These are phyloP conservation scores for Colletotrichum cordylinicola DNA, from an alignment of 2,329 filamentous ascomycete genomes.

Conservation along the genomic window DNA sequence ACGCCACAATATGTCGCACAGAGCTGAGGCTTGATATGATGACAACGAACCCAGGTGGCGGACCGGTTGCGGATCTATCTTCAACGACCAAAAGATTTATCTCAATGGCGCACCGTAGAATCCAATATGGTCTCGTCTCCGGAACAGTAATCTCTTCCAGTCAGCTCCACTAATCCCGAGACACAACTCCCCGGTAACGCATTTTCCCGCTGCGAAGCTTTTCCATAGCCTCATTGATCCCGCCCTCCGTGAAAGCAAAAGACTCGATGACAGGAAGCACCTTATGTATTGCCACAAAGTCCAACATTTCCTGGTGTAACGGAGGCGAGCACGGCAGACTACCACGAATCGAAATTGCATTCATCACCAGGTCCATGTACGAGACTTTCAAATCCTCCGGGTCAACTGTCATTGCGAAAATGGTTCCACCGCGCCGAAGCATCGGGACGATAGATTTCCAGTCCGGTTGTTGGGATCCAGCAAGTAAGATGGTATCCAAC, in stretches of 20 bases:
- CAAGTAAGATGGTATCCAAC: neutral
- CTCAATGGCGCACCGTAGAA: no score
- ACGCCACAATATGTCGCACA: neutral
- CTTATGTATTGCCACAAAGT: neutral
- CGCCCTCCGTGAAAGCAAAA: neutral
- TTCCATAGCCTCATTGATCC: neutral
- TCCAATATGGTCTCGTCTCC: neutral
- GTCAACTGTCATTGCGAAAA: neutral
- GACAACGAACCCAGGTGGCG: neutral
- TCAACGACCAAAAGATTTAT: neutral
- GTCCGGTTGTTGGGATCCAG: neutral
- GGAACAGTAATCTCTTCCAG: neutral
- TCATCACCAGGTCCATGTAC: neutral
- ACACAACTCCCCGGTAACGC: neutral
- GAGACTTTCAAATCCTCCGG: neutral
- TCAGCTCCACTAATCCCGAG: neutral
- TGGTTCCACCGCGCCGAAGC: neutral
- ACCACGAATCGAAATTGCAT: neutral
- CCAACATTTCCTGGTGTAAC: neutral
- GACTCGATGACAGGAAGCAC: neutral
- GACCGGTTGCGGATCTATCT: neutral
- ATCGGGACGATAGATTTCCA: neutral
- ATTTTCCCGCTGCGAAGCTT: neutral
- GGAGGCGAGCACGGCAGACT: neutral
- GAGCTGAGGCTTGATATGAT: neutral